phyloP scores from a whole-genome alignment of 140 eudicot species.

The Stevia rebaudiana region DNA sequence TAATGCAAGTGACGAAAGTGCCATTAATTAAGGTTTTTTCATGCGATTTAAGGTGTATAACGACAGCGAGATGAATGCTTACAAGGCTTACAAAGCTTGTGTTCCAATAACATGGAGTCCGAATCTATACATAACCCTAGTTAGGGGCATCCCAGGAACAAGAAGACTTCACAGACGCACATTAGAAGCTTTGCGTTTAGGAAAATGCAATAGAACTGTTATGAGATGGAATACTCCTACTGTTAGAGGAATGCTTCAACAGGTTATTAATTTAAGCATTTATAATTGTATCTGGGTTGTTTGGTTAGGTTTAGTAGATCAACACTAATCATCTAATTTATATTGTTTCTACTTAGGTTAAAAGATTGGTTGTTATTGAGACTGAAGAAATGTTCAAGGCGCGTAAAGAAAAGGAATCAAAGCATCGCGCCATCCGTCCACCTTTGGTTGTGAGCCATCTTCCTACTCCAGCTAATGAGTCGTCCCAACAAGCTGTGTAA shows the following conservation, averaged over 20 bases:
- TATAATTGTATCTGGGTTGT: background rate
- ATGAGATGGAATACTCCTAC: slow-evolving; percentile 89
- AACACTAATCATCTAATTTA: background rate
- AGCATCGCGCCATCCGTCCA: slow-evolving; percentile 67
- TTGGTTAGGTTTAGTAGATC: background rate
- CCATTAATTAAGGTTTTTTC: background rate
- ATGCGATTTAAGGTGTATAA: slow-evolving; percentile 15
- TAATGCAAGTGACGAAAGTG: background rate
- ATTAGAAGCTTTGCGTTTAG: slow-evolving; percentile 74
- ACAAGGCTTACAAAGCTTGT: slow-evolving; percentile 75
- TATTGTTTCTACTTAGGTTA: slow-evolving; percentile 42
- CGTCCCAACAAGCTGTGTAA: slow-evolving; percentile 37
- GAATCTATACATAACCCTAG: slow-evolving; percentile 65
- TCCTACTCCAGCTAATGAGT: slow-evolving; percentile 37
- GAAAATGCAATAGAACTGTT: slow-evolving; percentile 81
- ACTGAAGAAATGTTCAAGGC: slow-evolving; percentile 92
- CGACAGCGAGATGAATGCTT: slow-evolving; percentile 51
- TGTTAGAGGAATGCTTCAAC: slow-evolving; percentile 95
- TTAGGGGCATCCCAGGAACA: slow-evolving; percentile 89
- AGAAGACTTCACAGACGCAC: slow-evolving; percentile 75
- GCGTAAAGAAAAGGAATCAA: slow-evolving; percentile 60
- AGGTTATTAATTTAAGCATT: slow-evolving; percentile 40
- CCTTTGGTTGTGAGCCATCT: slow-evolving; percentile 65
- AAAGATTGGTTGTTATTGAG: slow-evolving; percentile 83
- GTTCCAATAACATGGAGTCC: slow-evolving; percentile 70